Conservation (phyloP, 1,284 basidiomycete genomes). For the Vanrija sp. region DNA sequence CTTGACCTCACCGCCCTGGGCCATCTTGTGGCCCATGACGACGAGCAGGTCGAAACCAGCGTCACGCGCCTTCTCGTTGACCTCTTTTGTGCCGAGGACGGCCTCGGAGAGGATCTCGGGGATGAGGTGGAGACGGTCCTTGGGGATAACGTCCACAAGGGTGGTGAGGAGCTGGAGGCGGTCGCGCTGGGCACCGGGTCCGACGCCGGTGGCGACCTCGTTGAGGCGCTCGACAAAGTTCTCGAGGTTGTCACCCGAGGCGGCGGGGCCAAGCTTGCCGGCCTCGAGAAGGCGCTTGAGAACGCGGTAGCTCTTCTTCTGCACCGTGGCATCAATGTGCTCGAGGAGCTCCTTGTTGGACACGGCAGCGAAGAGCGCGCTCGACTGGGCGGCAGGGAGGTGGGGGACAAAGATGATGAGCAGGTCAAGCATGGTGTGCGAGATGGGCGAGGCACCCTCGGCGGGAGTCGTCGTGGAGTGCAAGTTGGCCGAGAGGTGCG, state of each 20-base stretch:
- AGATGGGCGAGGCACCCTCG: slow-evolving; percentile 52
- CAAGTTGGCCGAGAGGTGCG: slow-evolving; percentile 71
- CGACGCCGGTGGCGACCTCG: slow-evolving; percentile 59
- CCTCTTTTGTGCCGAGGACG: slow-evolving; percentile 95
- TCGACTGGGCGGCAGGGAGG: slow-evolving; percentile 61
- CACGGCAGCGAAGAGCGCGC: slow-evolving; percentile 59
- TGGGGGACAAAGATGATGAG: slow-evolving; percentile 78
- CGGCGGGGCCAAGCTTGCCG: slow-evolving; percentile 54
- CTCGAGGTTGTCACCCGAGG: slow-evolving; percentile 55
- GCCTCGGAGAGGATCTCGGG: slow-evolving; percentile 90
- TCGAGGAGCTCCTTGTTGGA: slow-evolving; percentile 46
- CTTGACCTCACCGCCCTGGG: slow-evolving; percentile 75
- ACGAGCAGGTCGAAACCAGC: slow-evolving; percentile 90
- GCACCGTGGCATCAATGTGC: slow-evolving; percentile 77
- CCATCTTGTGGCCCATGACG: slow-evolving; percentile 90
- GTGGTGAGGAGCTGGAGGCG: slow-evolving; percentile 71
- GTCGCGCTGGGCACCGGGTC: slow-evolving; percentile 86
- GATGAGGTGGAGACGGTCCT: slow-evolving; percentile 73
- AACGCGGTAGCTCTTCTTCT: slow-evolving; percentile 93
- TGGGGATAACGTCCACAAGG: slow-evolving; percentile 68
- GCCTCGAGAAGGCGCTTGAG: slow-evolving; percentile 68
- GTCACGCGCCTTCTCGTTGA: slow-evolving; percentile 84
- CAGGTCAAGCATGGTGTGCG: slow-evolving; percentile 83
- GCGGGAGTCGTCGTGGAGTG: slow-evolving; percentile 38
- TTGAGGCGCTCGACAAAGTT: slow-evolving; percentile 59